phyloP scores from a whole-genome alignment of 495 filamentous ascomycete genomes.

The Cercophora samala region DNA sequence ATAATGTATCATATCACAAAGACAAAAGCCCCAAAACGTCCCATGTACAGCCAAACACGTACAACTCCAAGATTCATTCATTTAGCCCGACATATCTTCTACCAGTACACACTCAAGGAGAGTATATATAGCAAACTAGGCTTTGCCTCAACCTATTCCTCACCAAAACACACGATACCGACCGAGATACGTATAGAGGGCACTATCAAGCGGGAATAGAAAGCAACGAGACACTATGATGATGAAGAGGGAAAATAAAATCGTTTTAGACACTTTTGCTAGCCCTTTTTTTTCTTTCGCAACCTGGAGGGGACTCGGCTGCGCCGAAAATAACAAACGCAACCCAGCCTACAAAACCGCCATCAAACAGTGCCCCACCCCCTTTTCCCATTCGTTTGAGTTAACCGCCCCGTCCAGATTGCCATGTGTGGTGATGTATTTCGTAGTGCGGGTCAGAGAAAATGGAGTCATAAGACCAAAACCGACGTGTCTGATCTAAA shows the following conservation, averaged over 20 bases:
- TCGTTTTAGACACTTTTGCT: conserved; percentile 3
- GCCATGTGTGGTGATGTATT: neutral
- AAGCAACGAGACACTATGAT: neutral
- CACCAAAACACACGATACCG: neutral
- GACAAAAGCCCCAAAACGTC: too few species aligned
- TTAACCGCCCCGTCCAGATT: conserved; percentile 5
- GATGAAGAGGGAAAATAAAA: neutral
- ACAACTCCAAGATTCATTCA: neutral
- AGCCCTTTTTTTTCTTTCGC: conserved; percentile 5
- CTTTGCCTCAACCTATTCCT: neutral
- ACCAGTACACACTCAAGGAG: neutral
- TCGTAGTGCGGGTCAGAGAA: neutral
- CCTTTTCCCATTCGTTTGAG: conserved; percentile 1
- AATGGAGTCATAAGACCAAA: conserved; percentile 22
- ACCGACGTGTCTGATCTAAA: neutral
- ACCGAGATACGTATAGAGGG: neutral
- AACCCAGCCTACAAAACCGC: neutral
- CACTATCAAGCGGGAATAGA: neutral
- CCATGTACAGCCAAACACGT: too few species aligned
- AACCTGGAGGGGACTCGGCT: conserved; percentile 5
- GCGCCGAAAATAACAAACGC: conserved; percentile 6
- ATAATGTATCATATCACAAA: too few species aligned
- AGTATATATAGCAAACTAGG: neutral
- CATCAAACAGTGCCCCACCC: neutral
- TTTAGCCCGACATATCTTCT: neutral